Evolutionary conservation across 306 rosid species (phyloP).

Genomic region (Lagenaria siceraria): DNA sequence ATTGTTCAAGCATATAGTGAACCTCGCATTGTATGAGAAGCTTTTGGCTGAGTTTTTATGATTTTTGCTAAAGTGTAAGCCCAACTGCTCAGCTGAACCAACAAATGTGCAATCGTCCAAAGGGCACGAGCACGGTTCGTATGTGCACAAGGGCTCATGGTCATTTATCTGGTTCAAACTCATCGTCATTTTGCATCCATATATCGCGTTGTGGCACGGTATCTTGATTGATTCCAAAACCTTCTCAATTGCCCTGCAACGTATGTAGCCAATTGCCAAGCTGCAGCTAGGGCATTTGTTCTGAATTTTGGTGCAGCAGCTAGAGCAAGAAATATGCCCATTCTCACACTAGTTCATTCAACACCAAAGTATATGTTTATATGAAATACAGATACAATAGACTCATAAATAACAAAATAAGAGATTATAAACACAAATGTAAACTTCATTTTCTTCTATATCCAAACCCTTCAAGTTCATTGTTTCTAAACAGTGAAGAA

Average conservation of each 20-base stretch:
- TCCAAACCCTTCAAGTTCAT: not conserved
- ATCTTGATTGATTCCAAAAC: constrained; percentile 52
- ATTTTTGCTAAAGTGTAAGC: constrained; percentile 28
- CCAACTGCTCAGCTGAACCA: constrained; percentile 37
- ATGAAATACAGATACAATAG: not conserved
- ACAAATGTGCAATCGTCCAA: constrained; percentile 24
- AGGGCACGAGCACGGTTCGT: constrained; percentile 53
- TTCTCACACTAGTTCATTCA: constrained; percentile 57
- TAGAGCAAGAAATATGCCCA: constrained; percentile 73
- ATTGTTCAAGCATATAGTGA: constrained; percentile 14
- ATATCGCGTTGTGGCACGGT: constrained; percentile 32
- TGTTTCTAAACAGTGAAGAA: not conserved
- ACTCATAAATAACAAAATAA: not conserved
- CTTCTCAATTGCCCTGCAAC: constrained; percentile 68
- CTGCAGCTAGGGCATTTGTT: constrained; percentile 61
- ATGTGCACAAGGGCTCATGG: constrained; percentile 51
- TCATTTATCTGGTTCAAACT: constrained; percentile 23
- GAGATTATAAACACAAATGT: not conserved
- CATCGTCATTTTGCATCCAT: constrained; percentile 42
- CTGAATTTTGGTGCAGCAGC: constrained; percentile 32
- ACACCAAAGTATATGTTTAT: constrained; percentile 4
- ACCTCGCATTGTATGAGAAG: constrained; percentile 23
- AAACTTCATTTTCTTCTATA: not conserved
- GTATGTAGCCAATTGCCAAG: constrained; percentile 57
- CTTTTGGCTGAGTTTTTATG: constrained; percentile 25